Base-by-base conservation (phyloP, 768 basidiomycete genomes). In the Amylocystis lapponica region DNA sequence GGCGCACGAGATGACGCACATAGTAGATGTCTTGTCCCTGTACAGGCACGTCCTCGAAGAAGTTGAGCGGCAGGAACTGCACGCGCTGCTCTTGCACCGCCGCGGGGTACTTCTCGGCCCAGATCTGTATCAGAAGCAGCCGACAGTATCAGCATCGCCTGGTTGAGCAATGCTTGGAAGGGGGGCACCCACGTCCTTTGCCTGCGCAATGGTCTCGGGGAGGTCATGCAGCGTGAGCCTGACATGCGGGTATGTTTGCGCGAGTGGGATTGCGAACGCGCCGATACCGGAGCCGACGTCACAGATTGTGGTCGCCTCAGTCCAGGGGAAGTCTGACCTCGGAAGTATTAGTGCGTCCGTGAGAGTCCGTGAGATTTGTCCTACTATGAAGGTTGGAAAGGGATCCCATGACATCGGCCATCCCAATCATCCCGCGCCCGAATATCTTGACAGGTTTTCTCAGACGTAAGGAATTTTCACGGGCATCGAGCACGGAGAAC, bases 1-100 rank as follows among this genome's bases (percentile, higher is more conserved):
- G n/a, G n/a, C n/a, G n/a, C n/a, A n/a, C n/a, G n/a, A n/a, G n/a
- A n/a, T n/a, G 5, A 33, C 46, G 19, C 51, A 72, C 70, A 52
- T 67, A 70, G 52, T 72, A 71, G 13, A 69, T 50, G 39, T 69
- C 62, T 36, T 66, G 68, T 4, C 54, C 63, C 6, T 49, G 37
- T 4, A 66, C 61, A 2, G 70, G 70, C 2, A 60, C 33, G 11
- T 68, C 66, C 3, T 41, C 51, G 22, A 72, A 60, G 46, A 74
- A 72, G 36, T 74, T 63, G 11, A 72, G 54, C 0, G 64, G 42
- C 19, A 58, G 55, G 47, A 74, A 70, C 23, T 65, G 49, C 23
- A 72, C 57, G 4, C 64, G 53, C 12, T 64, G 43, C 30, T 66
- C 53, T n/a, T 50, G 43, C 12, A 72, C 55, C 2, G 65, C 69